phyloP scores from a whole-genome alignment of 257 asterid species.

The Fraxinus anomala region DNA sequence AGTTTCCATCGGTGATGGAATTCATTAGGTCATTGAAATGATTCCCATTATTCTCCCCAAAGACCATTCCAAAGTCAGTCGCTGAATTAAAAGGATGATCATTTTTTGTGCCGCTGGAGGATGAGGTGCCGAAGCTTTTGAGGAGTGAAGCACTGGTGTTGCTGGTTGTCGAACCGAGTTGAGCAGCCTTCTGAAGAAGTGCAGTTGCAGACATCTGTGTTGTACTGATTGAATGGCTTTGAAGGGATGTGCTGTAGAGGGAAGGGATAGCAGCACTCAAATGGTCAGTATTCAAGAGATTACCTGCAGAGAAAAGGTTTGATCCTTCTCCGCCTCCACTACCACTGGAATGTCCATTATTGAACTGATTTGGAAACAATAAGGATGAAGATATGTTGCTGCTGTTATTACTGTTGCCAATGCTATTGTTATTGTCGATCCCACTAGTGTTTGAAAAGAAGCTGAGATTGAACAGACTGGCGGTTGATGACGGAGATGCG shows the following conservation, averaged over 20 bases:
- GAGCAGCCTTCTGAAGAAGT: conserved; percentile 78
- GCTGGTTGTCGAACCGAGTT: conserved; percentile 59
- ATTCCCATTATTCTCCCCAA: conserved; percentile 22
- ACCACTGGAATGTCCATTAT: conserved; percentile 32
- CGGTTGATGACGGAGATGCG: conserved; percentile 35
- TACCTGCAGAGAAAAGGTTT: conserved; percentile 54
- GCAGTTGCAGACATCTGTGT: conserved; percentile 80
- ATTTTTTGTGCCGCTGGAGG: conserved; percentile 21
- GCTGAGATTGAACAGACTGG: conserved; percentile 54
- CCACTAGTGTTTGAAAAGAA: conserved; percentile 48
- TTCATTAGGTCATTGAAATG: conserved; percentile 51
- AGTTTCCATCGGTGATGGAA: conserved; percentile 28
- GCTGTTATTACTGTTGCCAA: conserved; percentile 1
- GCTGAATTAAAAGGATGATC: conserved; percentile 27
- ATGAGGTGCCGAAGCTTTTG: conserved; percentile 48
- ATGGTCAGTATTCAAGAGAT: conserved; percentile 24
- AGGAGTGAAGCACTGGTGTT: conserved; percentile 42
- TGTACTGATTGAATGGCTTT: conserved; percentile 15
- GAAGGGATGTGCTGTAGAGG: conserved; percentile 52
- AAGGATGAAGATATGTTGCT: conserved; percentile 13
- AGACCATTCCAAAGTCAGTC: conserved; percentile 32
- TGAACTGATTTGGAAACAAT: neutral
- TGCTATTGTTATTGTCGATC: neutral
- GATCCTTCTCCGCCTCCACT: conserved; percentile 41
- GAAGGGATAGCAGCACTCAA: conserved; percentile 60